Base-by-base conservation (phyloP, 495 filamentous ascomycete genomes). In the Xylaria cubensis region DNA sequence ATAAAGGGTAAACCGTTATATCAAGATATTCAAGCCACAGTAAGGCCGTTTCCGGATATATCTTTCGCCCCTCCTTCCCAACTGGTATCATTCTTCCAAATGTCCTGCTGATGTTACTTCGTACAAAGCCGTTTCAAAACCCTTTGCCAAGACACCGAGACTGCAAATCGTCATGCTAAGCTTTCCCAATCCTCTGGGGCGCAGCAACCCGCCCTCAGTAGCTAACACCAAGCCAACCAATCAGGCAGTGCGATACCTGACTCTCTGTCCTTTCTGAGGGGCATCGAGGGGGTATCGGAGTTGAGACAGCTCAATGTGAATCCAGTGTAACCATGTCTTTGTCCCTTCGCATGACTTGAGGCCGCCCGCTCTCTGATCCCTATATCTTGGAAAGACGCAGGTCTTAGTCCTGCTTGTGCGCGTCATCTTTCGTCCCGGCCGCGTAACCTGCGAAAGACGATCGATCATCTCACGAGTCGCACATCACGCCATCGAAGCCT, bases 171-270 rank as follows among this genome's bases (percentile, higher is more conserved):
- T 48, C 24, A 56, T 67, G 65, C 65, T 67, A 67, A 55, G 65
- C 65, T 67, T 67, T 56, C 34, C 65, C 64, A 10, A 66, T 66
- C 44, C 64, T 66, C 65, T 9, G 65, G 65, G 65, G 65, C 65
- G 65, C 65, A 67, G 65, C 21, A 39, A 56, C 36, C 61, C 4
- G 39, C 39, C 5, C 17, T 6, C 9, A 63, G 36, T 42, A 63
- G n/a, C 13, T 12, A 41, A 42, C 39, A 29, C 15, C 21, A 21
- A 13, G 29, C 32, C 50, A 59, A 36, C 67, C 67, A 69, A 69
- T 69, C 67, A 69, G 15, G 9, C 39, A 34, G 34, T 59, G 39
- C 36, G 39, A 44, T 21, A 58, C 21, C 9, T 42, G 50, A 41
- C 50, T 36, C 39, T 46, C 13, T 34, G 15, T 44, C 21, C 67